A percentile compares a stretch with the other conserved stretches of the same genome.
Conservation (phyloP, 2,329 filamentous ascomycete species). For the Chrysosphaeria jannelii region DNA sequence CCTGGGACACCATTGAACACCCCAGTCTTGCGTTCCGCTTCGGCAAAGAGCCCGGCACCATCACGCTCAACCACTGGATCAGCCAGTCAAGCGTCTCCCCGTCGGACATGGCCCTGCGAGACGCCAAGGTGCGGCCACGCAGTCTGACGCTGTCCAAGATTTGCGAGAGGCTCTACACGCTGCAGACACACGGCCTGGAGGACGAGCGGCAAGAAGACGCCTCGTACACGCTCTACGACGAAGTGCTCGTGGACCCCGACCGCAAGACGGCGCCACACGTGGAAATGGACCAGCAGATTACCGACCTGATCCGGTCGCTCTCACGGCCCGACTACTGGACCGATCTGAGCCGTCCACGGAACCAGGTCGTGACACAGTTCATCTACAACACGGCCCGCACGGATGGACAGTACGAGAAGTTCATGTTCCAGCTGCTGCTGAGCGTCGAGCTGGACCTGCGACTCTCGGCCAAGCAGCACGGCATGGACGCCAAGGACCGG, state of each 20-base stretch:
- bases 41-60: constrained; percentile 34
- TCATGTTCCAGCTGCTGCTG: constrained; percentile 50
- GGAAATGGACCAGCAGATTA: constrained; percentile 39
- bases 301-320: constrained; percentile 37
- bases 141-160: constrained; percentile 26
- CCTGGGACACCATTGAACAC: constrained; percentile 46
- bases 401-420: constrained; percentile 25
- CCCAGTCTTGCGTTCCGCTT: constrained; percentile 40
- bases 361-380: constrained; percentile 45
- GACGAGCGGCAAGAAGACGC: constrained; percentile 26
- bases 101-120: constrained; percentile 23
- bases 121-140: constrained; percentile 26
- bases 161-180: constrained; percentile 24
- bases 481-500: constrained; percentile 31
- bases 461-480: constrained; percentile 30
- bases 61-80: constrained; percentile 41
- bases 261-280: constrained; percentile 27
- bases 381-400: constrained; percentile 31
- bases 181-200: constrained; percentile 21
- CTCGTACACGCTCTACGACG: constrained; percentile 33
- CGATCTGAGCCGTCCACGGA: constrained; percentile 37
- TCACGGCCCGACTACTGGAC: constrained; percentile 36
- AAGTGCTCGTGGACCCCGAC: constrained; percentile 37
- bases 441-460: constrained; percentile 41
- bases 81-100: constrained; percentile 24